These are phyloP conservation scores for Capsella bursapastoris DNA, from an alignment of 345 rosid genomes.

Conservation along the genomic window DNA sequence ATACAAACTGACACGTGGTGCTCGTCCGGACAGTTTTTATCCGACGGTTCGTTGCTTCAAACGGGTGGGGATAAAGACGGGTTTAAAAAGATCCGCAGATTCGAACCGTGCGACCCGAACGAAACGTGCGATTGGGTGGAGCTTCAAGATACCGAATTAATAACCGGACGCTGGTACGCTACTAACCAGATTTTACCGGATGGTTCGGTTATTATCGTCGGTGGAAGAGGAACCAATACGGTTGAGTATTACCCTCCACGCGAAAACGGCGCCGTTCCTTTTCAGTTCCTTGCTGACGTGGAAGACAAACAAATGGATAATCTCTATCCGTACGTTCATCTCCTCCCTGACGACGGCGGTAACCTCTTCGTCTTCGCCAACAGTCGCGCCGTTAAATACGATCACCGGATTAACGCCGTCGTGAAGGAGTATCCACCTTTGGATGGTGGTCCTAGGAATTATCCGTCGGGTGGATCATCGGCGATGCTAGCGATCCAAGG, in stretches of 20 bases:
- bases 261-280: conserved; percentile 58
- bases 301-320: conserved; percentile 89
- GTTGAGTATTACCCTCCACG: conserved; percentile 72
- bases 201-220: conserved; percentile 72
- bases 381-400: conserved; percentile 69
- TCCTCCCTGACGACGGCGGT: conserved; percentile 72
- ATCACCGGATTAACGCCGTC: conserved; percentile 54
- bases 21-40: conserved; percentile 72
- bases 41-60: conserved; percentile 75
- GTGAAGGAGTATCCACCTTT: conserved; percentile 64
- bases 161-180: conserved; percentile 69
- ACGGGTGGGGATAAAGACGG: conserved; percentile 77
- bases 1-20: conserved; percentile 84
- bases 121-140: conserved; percentile 72
- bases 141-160: conserved; percentile 52
- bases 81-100: conserved; percentile 57
- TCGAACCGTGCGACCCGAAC: conserved; percentile 56
- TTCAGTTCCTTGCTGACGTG: conserved; percentile 68
- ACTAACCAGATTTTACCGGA: conserved; percentile 76
- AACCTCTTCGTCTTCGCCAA: conserved; percentile 84
- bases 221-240: conserved; percentile 65
- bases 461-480: conserved; percentile 87
- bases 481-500: conserved; percentile 68
- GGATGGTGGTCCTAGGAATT: conserved; percentile 83
- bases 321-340: conserved; percentile 86